Evolutionary conservation across 2,329 filamentous ascomycete genomes (phyloP).

Genomic region (Aaosphaeria pasadenensis): DNA sequence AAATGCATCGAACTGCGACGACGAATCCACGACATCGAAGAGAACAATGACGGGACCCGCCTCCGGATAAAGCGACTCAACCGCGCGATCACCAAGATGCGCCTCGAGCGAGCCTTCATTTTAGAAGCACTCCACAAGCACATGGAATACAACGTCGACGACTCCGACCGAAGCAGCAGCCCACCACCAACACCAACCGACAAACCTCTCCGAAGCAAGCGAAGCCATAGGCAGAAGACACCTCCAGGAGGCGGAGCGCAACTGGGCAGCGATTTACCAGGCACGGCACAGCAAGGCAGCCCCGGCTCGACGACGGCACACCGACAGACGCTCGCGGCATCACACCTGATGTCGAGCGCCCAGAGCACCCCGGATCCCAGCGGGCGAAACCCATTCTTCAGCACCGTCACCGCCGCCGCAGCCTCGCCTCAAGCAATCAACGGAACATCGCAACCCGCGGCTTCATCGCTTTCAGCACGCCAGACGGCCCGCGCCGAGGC

Average conservation of each 20-base stretch:
- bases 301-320: slow-evolving; percentile 6
- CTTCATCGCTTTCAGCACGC: slow-evolving; percentile 18
- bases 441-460: slow-evolving; percentile 17
- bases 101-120: slow-evolving; percentile 71
- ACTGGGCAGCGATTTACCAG: slow-evolving; percentile 2
- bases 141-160: slow-evolving; percentile 48
- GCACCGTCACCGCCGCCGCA: slow-evolving; percentile 17
- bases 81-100: slow-evolving; percentile 86
- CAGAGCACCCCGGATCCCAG: slow-evolving; percentile 39
- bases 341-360: slow-evolving; percentile 32
- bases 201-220: slow-evolving; percentile 72
- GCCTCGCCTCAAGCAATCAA: slow-evolving; percentile 30
- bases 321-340: slow-evolving; percentile 16
- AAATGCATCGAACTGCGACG: slow-evolving; percentile 96
- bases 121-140: slow-evolving; percentile 48
- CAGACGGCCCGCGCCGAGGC: slow-evolving; percentile 1
- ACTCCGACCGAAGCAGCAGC: slow-evolving; percentile 75
- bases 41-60: slow-evolving; percentile 81
- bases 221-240: slow-evolving; percentile 57
- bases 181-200: slow-evolving; percentile 79
- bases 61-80: slow-evolving; percentile 75
- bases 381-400: slow-evolving; percentile 30
- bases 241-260: slow-evolving; percentile 20
- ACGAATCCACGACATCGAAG: slow-evolving; percentile 86
- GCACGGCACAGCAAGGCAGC: slow-evolving; percentile 5